Base-by-base conservation (phyloP, 257 asterid genomes). In the Cordia subcordata region DNA sequence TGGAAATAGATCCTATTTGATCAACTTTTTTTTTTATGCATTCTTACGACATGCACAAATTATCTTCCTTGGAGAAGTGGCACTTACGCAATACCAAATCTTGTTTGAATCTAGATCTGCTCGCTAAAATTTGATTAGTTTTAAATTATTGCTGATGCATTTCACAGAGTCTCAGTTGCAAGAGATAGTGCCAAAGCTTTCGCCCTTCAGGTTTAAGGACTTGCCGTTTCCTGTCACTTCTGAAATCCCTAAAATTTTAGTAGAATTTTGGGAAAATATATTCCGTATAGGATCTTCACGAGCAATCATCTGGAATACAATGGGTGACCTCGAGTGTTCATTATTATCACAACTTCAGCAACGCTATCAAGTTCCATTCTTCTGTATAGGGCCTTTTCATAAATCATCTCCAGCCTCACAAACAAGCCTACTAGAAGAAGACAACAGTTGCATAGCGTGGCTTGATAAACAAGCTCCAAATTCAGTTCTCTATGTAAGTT, bases 301-400 rank as follows among this genome's bases (percentile, higher is more conserved):
- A 1, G 86, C 83, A 9, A 63, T 74, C 17, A 69, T 86, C 1
- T 74, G 79, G 83, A 82, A 82, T 75, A 66, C 80, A 2, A 8
- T 21, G 13, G 52, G 57, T 0, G 63, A 20, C 10, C 47, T 52
- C 11, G 86, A 80, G 11, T 13, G 58, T 10, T 11, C 27, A 15
- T 39, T 65, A 1, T 22, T 75, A 0, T 22, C 64, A 52, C 47
- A 67, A 32, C 79, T 77, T 15, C 68, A 66, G 11, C 67, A 61
- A 1, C 65, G 66, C 1, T 62, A 35, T 53, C 20, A 37, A 13
- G 67, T 74, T 53, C 80, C 80, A 0, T 72, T 82, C 69, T 79
- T 79, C 72, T 11, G 82, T 0, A 20, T 77, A 27, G 86, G 84
- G 47, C 86, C 90, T 1, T 19, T 82, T 47, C 86, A 77, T 64